Base-by-base conservation (phyloP, 2,329 filamentous ascomycete genomes). In the Basipetospora chlamydospora region DNA sequence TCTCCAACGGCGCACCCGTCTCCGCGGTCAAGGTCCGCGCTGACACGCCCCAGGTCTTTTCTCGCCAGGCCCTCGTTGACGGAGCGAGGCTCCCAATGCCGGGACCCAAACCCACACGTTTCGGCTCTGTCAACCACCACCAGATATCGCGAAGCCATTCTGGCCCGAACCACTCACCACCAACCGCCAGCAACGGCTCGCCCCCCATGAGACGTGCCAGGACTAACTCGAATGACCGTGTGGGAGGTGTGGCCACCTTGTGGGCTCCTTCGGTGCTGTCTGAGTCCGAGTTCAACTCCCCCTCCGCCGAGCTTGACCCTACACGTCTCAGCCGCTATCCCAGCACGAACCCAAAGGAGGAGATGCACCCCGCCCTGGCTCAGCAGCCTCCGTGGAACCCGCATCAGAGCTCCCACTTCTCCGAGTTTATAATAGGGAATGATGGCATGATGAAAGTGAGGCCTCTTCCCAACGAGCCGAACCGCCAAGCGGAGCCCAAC, bases 251-350 rank as follows among this genome's bases (percentile, higher is more conserved):
- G 7, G 13, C 18, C 9, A 21, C 35, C 18, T 28, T 44, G 29
- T 44, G 42, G 42, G 42, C 38, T 20, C 42, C 39, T 3, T 44
- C 42, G 7, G 32, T 44, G 34, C 35, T 44, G 23, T 40, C 42
- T 5, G 42, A 44, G 20, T 44, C 42, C 6, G 42, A 44, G 20
- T 44, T 44, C 28, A 44, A 44, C 13, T 40, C 42, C 3, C 42
- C 42, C 4, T 35, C 34, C 25, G 43, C 41, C 15, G 32, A 17
- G 7, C 23, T 22, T 17, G 28, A 38, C 32, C 32, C 26, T 9
- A 12, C 21, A 5, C 36, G 23, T 23, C 17, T 26, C 13, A 23
- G 20, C 8, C 36, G 30, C 36, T 23, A 25, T 16, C 29, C 26
- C 8, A 15, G 17, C 4, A 5, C 11, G 16, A 33, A 26, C 28